These are phyloP conservation scores for Isoetes taiwanensis DNA, from an alignment of 75 land plant species.

Conservation along the genomic window DNA sequence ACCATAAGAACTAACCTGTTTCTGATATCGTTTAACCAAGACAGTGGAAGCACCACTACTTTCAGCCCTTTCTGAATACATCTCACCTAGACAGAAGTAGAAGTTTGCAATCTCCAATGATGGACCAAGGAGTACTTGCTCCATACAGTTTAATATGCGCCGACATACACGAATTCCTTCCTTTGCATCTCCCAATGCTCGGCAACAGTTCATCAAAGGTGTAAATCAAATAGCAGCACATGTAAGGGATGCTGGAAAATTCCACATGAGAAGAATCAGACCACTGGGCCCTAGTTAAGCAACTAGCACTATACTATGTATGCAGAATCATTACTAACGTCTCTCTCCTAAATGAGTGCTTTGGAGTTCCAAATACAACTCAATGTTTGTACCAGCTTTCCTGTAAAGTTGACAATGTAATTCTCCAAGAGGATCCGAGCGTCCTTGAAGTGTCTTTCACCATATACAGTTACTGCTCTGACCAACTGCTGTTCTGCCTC, in stretches of 20 bases:
- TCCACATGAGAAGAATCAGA: too few species aligned
- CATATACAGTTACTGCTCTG: constrained; percentile 20
- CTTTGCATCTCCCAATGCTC: constrained; percentile 33
- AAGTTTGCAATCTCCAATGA: constrained; percentile 36
- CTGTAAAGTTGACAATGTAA: constrained; percentile 19
- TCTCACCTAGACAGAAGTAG: constrained; percentile 36
- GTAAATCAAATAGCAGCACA: constrained; percentile 36
- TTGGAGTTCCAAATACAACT: too few species aligned
- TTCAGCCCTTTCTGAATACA: constrained; percentile 25
- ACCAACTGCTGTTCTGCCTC: constrained; percentile 22
- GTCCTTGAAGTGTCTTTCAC: constrained; percentile 29
- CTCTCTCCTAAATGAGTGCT: too few species aligned
- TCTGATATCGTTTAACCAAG: constrained; percentile 20
- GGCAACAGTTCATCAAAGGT: constrained; percentile 38
- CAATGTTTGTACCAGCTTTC: too few species aligned
- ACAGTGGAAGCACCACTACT: constrained; percentile 13
- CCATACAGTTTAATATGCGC: constrained; percentile 21
- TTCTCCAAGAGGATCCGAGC: constrained; percentile 24
- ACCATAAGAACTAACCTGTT: constrained; percentile 25
- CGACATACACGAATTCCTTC: constrained; percentile 29
- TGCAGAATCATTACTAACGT: too few species aligned
- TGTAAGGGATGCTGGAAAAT: constrained; percentile 28
- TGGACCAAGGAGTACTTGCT: constrained; percentile 22
- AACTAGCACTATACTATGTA: too few species aligned
- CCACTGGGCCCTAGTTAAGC: too few species aligned